phyloP scores from a whole-genome alignment of 148 eudicot genomes.

The Salicornia ramosissima region DNA sequence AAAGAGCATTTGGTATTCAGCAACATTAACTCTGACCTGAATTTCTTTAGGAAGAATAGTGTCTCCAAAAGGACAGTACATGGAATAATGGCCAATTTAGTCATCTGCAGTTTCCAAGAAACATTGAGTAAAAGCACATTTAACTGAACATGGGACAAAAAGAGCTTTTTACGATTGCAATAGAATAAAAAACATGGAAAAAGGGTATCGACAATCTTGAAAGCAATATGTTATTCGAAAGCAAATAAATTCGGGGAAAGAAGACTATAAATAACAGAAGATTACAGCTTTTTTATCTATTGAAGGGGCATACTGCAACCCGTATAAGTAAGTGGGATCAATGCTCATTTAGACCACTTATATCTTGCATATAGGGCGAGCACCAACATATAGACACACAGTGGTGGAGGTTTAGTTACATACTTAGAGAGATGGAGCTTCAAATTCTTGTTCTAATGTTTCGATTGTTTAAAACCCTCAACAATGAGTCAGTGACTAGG shows the following conservation, averaged over 20 bases:
- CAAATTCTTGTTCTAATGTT: neutral
- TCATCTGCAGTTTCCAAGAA: constrained; percentile 49
- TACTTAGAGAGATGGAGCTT: neutral
- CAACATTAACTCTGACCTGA: constrained; percentile 51
- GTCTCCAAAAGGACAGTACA: constrained; percentile 89
- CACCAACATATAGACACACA: neutral
- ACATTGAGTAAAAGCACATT: neutral
- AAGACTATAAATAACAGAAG: neutral
- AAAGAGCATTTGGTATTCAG: constrained; percentile 1
- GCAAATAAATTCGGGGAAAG: neutral
- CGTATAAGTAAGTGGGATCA: neutral
- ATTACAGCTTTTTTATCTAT: neutral
- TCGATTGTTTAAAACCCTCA: neutral
- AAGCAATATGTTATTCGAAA: neutral
- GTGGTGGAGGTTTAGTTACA: neutral
- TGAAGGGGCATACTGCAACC: neutral
- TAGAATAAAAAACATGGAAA: neutral
- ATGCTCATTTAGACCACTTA: neutral
- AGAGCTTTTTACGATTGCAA: neutral
- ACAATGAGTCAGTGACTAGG: neutral
- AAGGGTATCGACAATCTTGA: neutral
- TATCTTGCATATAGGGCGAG: neutral
- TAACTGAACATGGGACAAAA: neutral
- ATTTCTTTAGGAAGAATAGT: constrained; percentile 56
- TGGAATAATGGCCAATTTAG: constrained; percentile 87